Conservation (phyloP, 306 rosid species). For the Prunus fruticosa region DNA sequence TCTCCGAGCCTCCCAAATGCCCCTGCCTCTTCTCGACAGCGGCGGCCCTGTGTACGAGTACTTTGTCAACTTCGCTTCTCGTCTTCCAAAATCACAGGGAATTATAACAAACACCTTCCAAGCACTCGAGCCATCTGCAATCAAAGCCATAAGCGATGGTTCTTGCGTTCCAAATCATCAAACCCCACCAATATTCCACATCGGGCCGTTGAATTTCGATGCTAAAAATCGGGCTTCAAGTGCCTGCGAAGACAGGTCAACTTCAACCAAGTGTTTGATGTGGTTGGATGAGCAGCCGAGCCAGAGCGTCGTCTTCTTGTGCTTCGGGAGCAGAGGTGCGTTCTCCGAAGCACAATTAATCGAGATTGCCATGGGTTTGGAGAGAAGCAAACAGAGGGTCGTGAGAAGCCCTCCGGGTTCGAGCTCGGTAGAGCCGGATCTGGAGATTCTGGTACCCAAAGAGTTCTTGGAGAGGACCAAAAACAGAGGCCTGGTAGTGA, state of each 20-base stretch:
- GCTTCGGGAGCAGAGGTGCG: constrained; percentile 23
- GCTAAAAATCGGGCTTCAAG: neutral
- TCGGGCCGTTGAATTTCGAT: constrained; percentile 13
- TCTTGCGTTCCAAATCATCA: neutral
- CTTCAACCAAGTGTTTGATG: neutral
- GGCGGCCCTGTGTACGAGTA: neutral
- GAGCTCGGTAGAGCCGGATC: neutral
- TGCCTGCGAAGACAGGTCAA: neutral
- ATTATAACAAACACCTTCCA: constrained; percentile 16
- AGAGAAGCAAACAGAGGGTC: constrained; percentile 18
- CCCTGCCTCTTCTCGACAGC: neutral
- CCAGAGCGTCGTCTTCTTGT: constrained; percentile 22
- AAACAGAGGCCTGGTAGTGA: constrained; percentile 18
- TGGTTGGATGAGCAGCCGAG: constrained; percentile 21
- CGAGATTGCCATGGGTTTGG: constrained; percentile 13
- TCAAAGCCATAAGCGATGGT: constrained; percentile 11
- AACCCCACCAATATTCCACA: constrained; percentile 11
- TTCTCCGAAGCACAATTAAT: constrained; percentile 12
- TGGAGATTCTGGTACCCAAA: constrained; percentile 9
- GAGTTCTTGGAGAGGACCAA: constrained; percentile 23
- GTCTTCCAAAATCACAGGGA: constrained; percentile 10
- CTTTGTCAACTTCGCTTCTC: neutral
- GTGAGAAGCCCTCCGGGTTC: neutral
- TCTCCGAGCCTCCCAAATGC: constrained; percentile 8
- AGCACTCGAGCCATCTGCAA: constrained; percentile 1